Evolutionary conservation across 305 asterid genomes (phyloP).

Genomic region (Ruellia speciosa): DNA sequence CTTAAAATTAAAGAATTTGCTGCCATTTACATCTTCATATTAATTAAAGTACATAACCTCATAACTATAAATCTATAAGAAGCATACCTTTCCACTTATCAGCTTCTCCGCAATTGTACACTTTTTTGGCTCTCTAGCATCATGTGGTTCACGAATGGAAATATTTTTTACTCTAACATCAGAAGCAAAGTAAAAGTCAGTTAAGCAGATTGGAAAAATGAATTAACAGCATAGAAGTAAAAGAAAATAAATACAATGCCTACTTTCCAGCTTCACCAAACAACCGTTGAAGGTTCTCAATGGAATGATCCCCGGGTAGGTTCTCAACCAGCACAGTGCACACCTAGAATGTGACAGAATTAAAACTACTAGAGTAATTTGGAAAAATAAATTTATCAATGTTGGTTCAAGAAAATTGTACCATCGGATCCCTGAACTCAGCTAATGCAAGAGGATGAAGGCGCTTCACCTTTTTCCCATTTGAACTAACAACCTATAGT

Average conservation of each 20-base stretch:
- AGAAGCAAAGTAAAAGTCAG: conserved; percentile 19
- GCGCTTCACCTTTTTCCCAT: conserved; percentile 76
- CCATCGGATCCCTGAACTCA: conserved; percentile 78
- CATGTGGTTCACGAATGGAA: conserved; percentile 61
- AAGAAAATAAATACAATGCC: conserved; percentile 21
- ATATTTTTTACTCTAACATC: conserved; percentile 55
- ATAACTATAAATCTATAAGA: conserved; percentile 7
- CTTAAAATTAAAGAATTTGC: neutral
- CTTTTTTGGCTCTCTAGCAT: conserved; percentile 50
- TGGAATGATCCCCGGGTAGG: conserved; percentile 87
- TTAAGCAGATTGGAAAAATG: conserved; percentile 2
- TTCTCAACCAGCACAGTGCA: conserved; percentile 96
- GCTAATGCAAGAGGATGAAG: conserved; percentile 57
- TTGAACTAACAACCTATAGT: conserved; percentile 70
- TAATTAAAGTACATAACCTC: conserved; percentile 10
- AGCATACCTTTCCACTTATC: conserved; percentile 73
- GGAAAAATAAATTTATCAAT: neutral
- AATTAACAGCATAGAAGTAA: conserved; percentile 3
- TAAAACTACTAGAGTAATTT: neutral
- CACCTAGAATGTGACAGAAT: conserved; percentile 34
- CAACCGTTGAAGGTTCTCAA: conserved; percentile 62
- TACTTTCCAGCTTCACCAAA: conserved; percentile 92
- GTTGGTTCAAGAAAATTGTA: conserved; percentile 18
- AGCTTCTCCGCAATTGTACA: conserved; percentile 78
- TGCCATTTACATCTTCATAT: conserved; percentile 6